Evolutionary conservation across 2,329 filamentous ascomycete genomes (phyloP), one percentile per base, ranked within the genome.

Genomic region (Fonsecaea nubica): DNA sequence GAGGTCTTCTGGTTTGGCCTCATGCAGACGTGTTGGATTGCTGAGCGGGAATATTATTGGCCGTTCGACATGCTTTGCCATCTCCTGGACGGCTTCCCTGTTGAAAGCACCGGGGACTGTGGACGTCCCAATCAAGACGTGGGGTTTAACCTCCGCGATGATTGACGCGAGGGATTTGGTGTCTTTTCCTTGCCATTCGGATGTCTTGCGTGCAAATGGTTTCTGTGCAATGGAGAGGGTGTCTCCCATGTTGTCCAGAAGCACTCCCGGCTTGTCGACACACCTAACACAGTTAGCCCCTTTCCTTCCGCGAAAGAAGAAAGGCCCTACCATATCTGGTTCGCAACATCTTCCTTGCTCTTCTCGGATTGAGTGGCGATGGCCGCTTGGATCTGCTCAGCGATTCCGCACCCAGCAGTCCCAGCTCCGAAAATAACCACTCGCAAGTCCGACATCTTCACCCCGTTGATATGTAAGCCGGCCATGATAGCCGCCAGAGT

Each of bases 11-110:
- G 93, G 93, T 7, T 88, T 85, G 1, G 92, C 93, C 78, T 96
- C 93, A 75, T 96, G 92, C 0, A 96, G 85, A 1, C 87, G 83
- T 0, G 92, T 97, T 0, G 93, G 93, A 76, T 96, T 96, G 2
- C 90, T 94, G 1, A 96, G 85, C 0, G 93, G 93, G 67, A 96
- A 87, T 65, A 92, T 84, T 62, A 92, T 87, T n/a, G 92, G 92
- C 0, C 89, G 84, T 0, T 90, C 83, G 2, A 90, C 86, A 72
- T 93, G 86, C 40, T 84, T 82, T 1, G 89, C 87, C 92, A 96
- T 96, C 72, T 90, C 90, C 54, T 84, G 82, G 10, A 96, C 83
- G 33, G 92, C 80, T 1, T 91, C 85, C 71, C 93, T 82, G 0
- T 90, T 94, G 78, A 96, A 96, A 0, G 91, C 81, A 2, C 86